phyloP scores from a whole-genome alignment of 306 rosid genomes.

The Alnus glutinosa region DNA sequence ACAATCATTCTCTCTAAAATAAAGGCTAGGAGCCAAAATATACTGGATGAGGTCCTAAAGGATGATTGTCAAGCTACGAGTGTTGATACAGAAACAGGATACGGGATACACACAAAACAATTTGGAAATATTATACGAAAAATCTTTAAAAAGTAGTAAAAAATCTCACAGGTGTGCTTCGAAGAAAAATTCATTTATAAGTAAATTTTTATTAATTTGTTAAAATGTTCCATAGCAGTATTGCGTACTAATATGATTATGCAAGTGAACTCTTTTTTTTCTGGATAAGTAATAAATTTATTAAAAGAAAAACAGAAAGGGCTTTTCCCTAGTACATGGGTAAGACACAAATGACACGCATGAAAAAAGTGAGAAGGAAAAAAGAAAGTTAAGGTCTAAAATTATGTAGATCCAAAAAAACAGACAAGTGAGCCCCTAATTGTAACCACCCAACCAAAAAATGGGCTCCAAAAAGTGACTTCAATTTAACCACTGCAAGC shows the following conservation, averaged over 20 bases:
- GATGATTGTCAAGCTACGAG: not conserved
- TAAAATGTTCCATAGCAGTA: not conserved
- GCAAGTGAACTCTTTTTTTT: not conserved
- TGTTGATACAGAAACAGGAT: not conserved
- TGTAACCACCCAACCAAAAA: not conserved
- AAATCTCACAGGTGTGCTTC: not conserved
- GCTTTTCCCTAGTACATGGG: not conserved
- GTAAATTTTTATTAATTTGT: not conserved
- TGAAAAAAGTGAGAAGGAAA: not conserved
- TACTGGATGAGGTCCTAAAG: conserved; percentile 18
- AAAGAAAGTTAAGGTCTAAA: not conserved
- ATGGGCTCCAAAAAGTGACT: not conserved
- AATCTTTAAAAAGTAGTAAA: not conserved
- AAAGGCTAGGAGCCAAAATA: conserved; percentile 13
- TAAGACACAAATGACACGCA: not conserved
- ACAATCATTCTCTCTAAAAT: conserved; percentile 21
- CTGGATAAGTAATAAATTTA: not conserved
- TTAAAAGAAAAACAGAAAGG: not conserved
- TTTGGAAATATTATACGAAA: not conserved
- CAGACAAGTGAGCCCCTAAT: not conserved
- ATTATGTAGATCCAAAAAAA: not conserved
- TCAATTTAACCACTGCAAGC: not conserved
- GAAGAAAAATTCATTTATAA: too few relatives aligned
- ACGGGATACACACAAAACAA: not conserved
- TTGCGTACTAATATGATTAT: not conserved